Percentiles rank a stretch among this genome's conserved stretches.
phyloP scores from a whole-genome alignment of 164 flowering plant genomes.

The Vitis riparia region DNA sequence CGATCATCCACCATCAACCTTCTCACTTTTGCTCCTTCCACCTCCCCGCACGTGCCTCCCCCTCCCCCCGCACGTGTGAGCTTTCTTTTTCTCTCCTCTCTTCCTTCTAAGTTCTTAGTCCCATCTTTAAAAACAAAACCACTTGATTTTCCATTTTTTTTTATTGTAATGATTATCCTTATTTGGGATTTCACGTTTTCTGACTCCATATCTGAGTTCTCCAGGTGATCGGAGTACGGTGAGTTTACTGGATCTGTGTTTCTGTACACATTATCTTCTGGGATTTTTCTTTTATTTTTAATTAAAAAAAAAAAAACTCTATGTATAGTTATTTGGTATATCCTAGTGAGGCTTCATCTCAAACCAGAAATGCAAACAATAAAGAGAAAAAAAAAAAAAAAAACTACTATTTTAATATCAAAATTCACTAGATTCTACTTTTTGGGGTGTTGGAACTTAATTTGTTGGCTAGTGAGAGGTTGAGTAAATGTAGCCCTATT shows the following conservation, averaged over 20 bases:
- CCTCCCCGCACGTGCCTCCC: conserved; percentile 11
- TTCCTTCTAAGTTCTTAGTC: not conserved
- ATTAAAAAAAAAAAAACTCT: too few relatives aligned
- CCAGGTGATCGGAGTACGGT: not conserved
- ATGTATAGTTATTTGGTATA: too few relatives aligned
- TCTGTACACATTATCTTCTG: too few relatives aligned
- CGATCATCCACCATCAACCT: conserved; percentile 20
- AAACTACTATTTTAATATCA: too few relatives aligned
- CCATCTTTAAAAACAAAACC: not conserved
- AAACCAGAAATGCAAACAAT: too few relatives aligned
- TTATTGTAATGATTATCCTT: too few relatives aligned
- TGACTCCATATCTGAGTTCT: not conserved
- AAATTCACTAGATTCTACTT: too few relatives aligned
- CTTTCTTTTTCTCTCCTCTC: not conserved
- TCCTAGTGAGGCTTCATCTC: too few relatives aligned
- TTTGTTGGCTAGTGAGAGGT: not conserved
- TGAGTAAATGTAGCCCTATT: not conserved
- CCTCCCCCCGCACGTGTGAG: conserved; percentile 37
- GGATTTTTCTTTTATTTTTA: too few relatives aligned
- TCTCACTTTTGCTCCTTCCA: conserved; percentile 11
- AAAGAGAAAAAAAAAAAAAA: too few relatives aligned
- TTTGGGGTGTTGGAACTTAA: not conserved
- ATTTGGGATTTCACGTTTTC: not conserved
- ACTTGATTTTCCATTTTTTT: not conserved
- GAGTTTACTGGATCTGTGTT: not conserved